Conservation (phyloP, 164 flowering plant species). For the Houttuynia cordata region DNA sequence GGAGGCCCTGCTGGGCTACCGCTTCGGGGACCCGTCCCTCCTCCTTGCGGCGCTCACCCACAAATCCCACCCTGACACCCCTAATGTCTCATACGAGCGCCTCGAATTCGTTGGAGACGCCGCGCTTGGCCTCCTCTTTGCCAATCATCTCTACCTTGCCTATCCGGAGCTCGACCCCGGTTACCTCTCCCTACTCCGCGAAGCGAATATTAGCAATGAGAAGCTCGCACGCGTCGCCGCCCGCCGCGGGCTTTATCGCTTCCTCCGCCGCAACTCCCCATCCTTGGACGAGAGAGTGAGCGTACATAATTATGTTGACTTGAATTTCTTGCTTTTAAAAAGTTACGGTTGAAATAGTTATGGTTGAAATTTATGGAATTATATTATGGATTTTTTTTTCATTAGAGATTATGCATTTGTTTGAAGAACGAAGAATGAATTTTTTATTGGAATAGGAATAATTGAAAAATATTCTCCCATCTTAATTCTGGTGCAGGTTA, state of each 20-base stretch:
- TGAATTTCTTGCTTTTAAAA: too few relatives aligned
- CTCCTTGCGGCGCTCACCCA: conserved; percentile 17
- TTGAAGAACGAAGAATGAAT: too few relatives aligned
- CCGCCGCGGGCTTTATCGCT: conserved; percentile 25
- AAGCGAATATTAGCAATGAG: conserved; percentile 25
- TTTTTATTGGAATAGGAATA: too few relatives aligned
- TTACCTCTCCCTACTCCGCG: conserved; percentile 16
- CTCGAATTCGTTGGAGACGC: conserved; percentile 27
- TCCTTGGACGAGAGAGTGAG: conserved; percentile 41
- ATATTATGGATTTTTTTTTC: too few relatives aligned
- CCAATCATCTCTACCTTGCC: conserved; percentile 14
- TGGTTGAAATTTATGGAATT: too few relatives aligned
- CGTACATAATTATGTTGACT: background rate
- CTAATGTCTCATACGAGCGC: conserved; percentile 12
- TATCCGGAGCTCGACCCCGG: conserved; percentile 19
- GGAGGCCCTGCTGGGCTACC: conserved; percentile 10
- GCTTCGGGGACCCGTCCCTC: conserved; percentile 6
- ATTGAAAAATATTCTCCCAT: too few relatives aligned
- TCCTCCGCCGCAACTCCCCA: conserved; percentile 40
- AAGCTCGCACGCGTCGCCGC: conserved; percentile 24
- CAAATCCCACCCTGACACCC: conserved; percentile 11
- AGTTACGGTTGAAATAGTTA: too few relatives aligned
- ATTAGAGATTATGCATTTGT: too few relatives aligned
- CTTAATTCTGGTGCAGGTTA: conserved; percentile 25
- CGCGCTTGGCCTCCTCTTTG: conserved; percentile 11